Conservation (phyloP, 306 rosid genomes). For the Fagus crenata region DNA sequence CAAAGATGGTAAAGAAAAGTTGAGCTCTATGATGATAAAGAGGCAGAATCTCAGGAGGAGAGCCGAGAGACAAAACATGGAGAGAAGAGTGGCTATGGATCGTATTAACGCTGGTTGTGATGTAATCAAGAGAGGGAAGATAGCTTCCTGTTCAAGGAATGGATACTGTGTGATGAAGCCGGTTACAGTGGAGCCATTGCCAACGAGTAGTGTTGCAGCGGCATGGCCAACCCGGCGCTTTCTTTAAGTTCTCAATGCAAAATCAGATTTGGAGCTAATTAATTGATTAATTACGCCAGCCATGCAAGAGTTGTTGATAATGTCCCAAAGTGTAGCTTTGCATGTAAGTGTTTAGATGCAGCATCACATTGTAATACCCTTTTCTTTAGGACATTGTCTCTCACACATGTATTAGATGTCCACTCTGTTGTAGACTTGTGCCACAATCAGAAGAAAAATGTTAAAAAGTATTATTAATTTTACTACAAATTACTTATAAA, state of each 20-base stretch:
- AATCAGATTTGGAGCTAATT: background rate
- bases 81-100: slow-evolving; percentile 38
- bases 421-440: no score
- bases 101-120: slow-evolving; percentile 4
- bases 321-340: background rate
- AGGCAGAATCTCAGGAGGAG: slow-evolving; percentile 48
- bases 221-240: slow-evolving; percentile 1
- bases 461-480: no score
- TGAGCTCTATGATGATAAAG: slow-evolving; percentile 25
- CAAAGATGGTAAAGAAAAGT: slow-evolving; percentile 36
- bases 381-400: background rate
- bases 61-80: slow-evolving; percentile 39
- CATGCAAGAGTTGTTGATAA: background rate
- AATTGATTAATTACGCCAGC: background rate
- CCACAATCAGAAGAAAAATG: no score
- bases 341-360: background rate
- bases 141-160: slow-evolving; percentile 38
- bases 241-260: background rate
- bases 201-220: background rate
- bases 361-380: background rate
- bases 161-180: slow-evolving; percentile 49
- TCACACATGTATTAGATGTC: background rate
- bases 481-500: no score
- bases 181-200: slow-evolving; percentile 10
- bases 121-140: slow-evolving; percentile 33